Base-by-base conservation (phyloP, 75 land plant genomes). In the Cupressus sempervirens region DNA sequence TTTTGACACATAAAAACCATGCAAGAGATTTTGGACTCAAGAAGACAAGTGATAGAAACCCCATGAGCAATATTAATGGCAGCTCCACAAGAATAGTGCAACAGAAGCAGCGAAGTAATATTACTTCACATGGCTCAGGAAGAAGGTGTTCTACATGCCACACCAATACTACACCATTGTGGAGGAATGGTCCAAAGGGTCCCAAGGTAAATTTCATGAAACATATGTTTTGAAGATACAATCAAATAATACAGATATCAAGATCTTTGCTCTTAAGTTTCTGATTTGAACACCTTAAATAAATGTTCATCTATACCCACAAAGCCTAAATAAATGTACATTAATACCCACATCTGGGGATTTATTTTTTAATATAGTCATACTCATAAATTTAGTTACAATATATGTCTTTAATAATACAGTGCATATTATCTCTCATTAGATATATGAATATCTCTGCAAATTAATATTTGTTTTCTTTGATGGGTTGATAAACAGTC, bases 181-280 rank as follows among this genome's bases (percentile, higher is more conserved):
- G 98, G 98, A 88, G 95, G 68, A 96, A 96, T 76, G 98, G 98
- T 18, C 98, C 98, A 0, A 86, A 92, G n/a, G n/a, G n/a, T n/a
- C n/a, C n/a, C n/a, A n/a, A n/a, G n/a, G n/a, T n/a, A n/a, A n/a
- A n/a, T n/a, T n/a, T n/a, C n/a, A n/a, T n/a, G n/a, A n/a, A n/a
- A n/a, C n/a, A n/a, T n/a, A n/a, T n/a, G n/a, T n/a, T 73, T 46
- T 46, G 10, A 30, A 52, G 18, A 83, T 30, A 29, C 52, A 56
- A 30, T 18, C 67, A 52, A 14, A 4, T 30, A 0, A 30, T 5
- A 36, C 16, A 76, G 26, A 35, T 15, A 76, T 20, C 16, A 30
- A 1, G 8, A 14, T 23, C 20, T 77, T 77, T 77, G 23, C 23
- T 40, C 9, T 30, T 40, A 16, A 16, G 15, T 77, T 10, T 36